Evolutionary conservation across 139 green algal genomes (phyloP).

Genomic region (Picochlorum sp.): DNA sequence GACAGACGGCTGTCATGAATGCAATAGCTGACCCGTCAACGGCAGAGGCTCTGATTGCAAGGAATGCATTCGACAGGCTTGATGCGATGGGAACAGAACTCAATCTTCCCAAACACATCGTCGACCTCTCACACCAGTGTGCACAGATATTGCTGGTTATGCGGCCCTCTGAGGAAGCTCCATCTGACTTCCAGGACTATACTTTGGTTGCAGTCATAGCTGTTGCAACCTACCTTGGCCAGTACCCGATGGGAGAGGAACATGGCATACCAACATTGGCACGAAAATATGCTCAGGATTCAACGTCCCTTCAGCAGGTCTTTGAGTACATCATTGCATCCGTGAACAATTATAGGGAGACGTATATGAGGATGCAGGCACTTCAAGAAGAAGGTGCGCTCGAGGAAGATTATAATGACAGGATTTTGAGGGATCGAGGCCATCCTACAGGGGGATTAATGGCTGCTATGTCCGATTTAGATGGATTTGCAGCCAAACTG

Average conservation of each 20-base stretch:
- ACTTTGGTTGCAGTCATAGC: slow-evolving; percentile 66
- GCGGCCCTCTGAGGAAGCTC: slow-evolving; percentile 47
- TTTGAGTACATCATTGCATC: slow-evolving; percentile 76
- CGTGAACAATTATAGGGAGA: slow-evolving; percentile 58
- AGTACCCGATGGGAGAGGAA: slow-evolving; percentile 48
- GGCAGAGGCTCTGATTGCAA: slow-evolving; percentile 47
- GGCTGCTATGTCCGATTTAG: slow-evolving; percentile 44
- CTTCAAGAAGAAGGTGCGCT: slow-evolving; percentile 27
- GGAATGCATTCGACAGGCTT: slow-evolving; percentile 49
- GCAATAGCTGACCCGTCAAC: slow-evolving; percentile 42
- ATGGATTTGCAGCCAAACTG: slow-evolving; percentile 56
- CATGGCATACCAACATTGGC: slow-evolving; percentile 55
- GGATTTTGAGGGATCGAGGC: not conserved
- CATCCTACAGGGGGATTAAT: slow-evolving; percentile 7
- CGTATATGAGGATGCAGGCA: slow-evolving; percentile 32
- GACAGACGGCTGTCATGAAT: slow-evolving; percentile 54
- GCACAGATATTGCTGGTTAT: slow-evolving; percentile 78
- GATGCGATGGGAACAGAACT: slow-evolving; percentile 38
- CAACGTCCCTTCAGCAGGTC: slow-evolving; percentile 57
- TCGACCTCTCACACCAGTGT: slow-evolving; percentile 57
- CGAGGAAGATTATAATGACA: slow-evolving; percentile 10
- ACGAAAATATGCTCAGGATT: slow-evolving; percentile 49
- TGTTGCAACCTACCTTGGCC: slow-evolving; percentile 61
- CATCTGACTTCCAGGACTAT: slow-evolving; percentile 79
- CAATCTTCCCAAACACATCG: slow-evolving; percentile 26